Percentiles rank a stretch among this genome's conserved stretches.
phyloP scores from a whole-genome alignment of 2,329 filamentous ascomycete species.

The Myriosclerotinia scirpicola region DNA sequence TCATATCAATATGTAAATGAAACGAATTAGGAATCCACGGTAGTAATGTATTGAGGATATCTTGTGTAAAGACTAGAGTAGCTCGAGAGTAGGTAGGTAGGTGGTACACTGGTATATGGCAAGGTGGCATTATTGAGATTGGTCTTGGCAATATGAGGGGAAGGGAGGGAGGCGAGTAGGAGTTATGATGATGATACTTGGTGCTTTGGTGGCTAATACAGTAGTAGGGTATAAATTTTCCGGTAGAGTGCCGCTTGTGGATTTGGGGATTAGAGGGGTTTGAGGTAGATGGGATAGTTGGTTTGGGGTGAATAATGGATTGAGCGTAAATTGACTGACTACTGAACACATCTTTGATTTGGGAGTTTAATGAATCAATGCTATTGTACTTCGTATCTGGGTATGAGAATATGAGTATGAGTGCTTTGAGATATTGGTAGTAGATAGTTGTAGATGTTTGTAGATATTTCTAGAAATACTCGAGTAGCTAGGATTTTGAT shows the following conservation, averaged over 20 bases:
- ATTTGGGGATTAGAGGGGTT: too few relatives aligned
- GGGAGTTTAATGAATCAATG: too few relatives aligned
- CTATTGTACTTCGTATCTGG: neutral
- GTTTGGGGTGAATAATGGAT: neutral
- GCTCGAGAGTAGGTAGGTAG: too few relatives aligned
- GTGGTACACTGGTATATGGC: too few relatives aligned
- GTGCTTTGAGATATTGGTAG: neutral
- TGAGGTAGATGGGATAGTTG: neutral
- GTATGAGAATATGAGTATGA: neutral
- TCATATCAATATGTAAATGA: too few relatives aligned
- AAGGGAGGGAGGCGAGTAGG: neutral
- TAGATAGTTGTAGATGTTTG: neutral
- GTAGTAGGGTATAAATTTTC: neutral
- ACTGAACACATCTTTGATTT: too few relatives aligned
- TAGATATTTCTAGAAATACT: too few relatives aligned
- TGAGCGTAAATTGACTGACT: too few relatives aligned
- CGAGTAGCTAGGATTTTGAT: too few relatives aligned
- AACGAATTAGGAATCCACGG: too few relatives aligned
- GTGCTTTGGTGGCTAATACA: too few relatives aligned
- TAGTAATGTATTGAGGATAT: neutral
- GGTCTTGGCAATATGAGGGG: conserved; percentile 1
- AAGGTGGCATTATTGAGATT: conserved; percentile 8
- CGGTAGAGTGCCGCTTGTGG: neutral
- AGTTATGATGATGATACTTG: too few relatives aligned
- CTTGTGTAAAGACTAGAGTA: neutral